Evolutionary conservation across 2,329 filamentous ascomycete species (phyloP), one percentile per base, ranked within the genome.

Genomic region (Scedosporium boydii): DNA sequence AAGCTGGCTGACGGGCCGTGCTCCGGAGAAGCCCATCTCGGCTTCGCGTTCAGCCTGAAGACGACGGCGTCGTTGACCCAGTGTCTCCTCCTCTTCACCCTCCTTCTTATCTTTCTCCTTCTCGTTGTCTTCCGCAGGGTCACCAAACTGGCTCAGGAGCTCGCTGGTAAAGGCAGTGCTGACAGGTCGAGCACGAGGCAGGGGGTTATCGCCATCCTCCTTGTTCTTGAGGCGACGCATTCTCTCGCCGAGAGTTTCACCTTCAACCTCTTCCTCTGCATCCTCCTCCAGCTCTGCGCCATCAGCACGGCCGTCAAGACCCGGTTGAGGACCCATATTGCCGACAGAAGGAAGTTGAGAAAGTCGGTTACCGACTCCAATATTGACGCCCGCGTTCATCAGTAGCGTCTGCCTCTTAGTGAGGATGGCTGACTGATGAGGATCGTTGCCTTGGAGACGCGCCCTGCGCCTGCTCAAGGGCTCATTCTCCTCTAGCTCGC

Each of bases 401-500:
- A 82, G 74, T 66, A 77, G 74, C 68, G 76, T 82, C 53, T 75
- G 75, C 58, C 76, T 77, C 59, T 77, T 77, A 60, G 71, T 73
- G 62, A 72, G 67, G 4, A 70, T 21, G 18, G 60, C 62, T 3
- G 46, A 29, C 3, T 59, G 44, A 14, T 62, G 44, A 18, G 82
- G 80, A 53, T 80, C 77, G 16, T 82, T 80, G 44, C 90, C 90
- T 53, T 87, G 82, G 6, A 97, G 80, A 62, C 93, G 83, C 48
- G 88, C 89, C 58, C 90, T 86, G 2, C 93, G 87, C 46, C 82
- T 82, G 68, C 89, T 92, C 21, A 97, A 78, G 0, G 95, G 93
- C 72, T 98, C 95, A 62, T 92, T 95, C 69, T 99, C 95, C 72
- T 99, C 95, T 66, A 95, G 77, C 64, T 96, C 88, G 57, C 91